Percentiles rank a stretch among this genome's conserved stretches.
These are phyloP conservation scores for Coemansia sp. DNA, from an alignment of 192 early-diverging fungal species.

Conservation along the genomic window DNA sequence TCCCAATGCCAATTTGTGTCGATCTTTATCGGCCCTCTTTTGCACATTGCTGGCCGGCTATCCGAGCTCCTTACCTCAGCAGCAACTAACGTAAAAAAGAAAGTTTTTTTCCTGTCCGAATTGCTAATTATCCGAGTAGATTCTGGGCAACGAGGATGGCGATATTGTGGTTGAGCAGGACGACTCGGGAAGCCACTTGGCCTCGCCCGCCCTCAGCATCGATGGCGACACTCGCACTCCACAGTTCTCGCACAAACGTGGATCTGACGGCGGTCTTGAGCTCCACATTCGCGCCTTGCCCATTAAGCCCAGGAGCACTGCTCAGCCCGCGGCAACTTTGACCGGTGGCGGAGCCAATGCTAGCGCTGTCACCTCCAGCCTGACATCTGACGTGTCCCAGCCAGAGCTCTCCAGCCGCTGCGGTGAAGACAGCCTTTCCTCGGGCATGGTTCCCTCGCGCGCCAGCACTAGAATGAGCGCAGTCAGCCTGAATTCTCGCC, in stretches of 20 bases:
- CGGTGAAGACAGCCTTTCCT: not conserved
- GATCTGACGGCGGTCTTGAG: conserved; percentile 40
- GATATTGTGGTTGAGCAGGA: conserved; percentile 53
- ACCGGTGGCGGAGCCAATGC: conserved; percentile 22
- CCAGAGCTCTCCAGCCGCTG: not conserved
- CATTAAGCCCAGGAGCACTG: conserved; percentile 10
- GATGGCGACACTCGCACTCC: conserved; percentile 39
- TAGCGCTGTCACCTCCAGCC: not conserved
- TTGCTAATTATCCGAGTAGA: conserved; percentile 23
- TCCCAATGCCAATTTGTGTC: not conserved
- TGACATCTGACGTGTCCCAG: not conserved
- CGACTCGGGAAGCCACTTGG: conserved; percentile 25
- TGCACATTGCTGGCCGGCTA: not conserved
- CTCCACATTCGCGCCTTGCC: conserved; percentile 52
- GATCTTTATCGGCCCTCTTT: not conserved
- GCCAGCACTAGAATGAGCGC: conserved; percentile 42
- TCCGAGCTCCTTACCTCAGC: conserved; percentile 3
- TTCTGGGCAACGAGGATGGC: conserved; percentile 55
- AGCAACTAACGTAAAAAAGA: not conserved
- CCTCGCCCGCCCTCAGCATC: conserved; percentile 33
- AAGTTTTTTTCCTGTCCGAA: not conserved
- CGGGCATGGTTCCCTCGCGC: conserved; percentile 13
- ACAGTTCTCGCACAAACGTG: conserved; percentile 36
- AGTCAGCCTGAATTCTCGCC: conserved; percentile 27
- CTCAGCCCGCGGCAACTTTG: conserved; percentile 9